These are phyloP conservation scores for Monosporascus sp. DNA, from an alignment of 2,329 filamentous ascomycete species.

Conservation along the genomic window DNA sequence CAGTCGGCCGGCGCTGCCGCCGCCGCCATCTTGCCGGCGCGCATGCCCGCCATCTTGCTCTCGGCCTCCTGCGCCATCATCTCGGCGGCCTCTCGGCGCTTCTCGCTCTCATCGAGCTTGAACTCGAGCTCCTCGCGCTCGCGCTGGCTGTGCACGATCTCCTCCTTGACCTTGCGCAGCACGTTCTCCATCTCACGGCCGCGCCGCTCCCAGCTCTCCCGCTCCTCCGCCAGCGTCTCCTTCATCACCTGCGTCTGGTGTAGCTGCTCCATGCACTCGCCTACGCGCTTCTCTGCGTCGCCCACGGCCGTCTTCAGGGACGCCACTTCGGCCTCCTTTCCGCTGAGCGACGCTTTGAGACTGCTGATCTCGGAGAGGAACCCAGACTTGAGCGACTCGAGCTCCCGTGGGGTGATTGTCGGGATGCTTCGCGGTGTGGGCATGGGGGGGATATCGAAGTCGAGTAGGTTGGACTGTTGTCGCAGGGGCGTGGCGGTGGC, in stretches of 20 bases:
- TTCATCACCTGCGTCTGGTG: conserved; percentile 68
- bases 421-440: conserved; percentile 90
- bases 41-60: conserved; percentile 70
- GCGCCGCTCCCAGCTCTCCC: conserved; percentile 76
- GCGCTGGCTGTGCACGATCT: conserved; percentile 71
- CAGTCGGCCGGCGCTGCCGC: conserved; percentile 20
- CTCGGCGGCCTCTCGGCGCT: conserved; percentile 67
- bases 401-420: conserved; percentile 82
- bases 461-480: conserved; percentile 65
- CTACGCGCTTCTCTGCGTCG: conserved; percentile 88
- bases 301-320: conserved; percentile 82
- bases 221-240: conserved; percentile 70
- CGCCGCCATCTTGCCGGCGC: conserved; percentile 50
- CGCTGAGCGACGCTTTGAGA: conserved; percentile 85
- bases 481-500: conserved; percentile 42
- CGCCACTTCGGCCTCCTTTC: conserved; percentile 86
- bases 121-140: conserved; percentile 75
- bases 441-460: conserved; percentile 90
- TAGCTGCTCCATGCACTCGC: conserved; percentile 76
- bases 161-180: conserved; percentile 72
- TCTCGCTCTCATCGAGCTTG: conserved; percentile 72
- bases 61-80: conserved; percentile 71
- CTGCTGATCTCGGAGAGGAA: conserved; percentile 91
- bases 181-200: conserved; percentile 82
- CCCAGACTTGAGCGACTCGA: conserved; percentile 85